Percentiles rank a stretch among this genome's conserved stretches.
phyloP scores from a whole-genome alignment of 1,139 yeast species.

The Pichia sp. region DNA sequence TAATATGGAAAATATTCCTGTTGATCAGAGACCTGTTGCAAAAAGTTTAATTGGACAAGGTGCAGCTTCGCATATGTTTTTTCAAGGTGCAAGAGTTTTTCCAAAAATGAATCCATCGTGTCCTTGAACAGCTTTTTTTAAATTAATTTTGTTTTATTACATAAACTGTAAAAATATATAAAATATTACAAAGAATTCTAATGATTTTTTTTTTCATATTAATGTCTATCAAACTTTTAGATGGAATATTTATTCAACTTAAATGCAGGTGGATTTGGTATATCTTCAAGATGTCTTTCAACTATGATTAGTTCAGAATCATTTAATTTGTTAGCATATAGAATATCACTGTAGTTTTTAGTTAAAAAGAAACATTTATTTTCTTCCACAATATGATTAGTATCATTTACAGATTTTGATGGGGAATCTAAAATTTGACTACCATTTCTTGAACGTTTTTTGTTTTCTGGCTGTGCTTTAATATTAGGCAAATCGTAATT shows the following conservation, averaged over 20 bases:
- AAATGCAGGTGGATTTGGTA: constrained; percentile 69
- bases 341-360: constrained; percentile 67
- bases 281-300: constrained; percentile 66
- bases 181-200: too few relatives aligned
- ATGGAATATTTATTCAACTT: constrained; percentile 61
- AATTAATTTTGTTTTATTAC: too few relatives aligned
- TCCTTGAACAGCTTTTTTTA: too few relatives aligned
- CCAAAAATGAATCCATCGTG: constrained; percentile 34
- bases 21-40: constrained; percentile 36
- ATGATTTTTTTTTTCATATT: too few relatives aligned
- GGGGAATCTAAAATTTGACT: constrained; percentile 39
- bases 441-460: constrained; percentile 65
- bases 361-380: constrained; percentile 64
- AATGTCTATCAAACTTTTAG: constrained; percentile 28
- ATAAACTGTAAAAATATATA: too few relatives aligned
- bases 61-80: constrained; percentile 62
- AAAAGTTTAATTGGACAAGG: constrained; percentile 62
- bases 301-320: constrained; percentile 59
- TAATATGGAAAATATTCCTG: constrained; percentile 31
- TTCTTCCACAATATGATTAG: constrained; percentile 10
- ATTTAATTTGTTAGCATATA: constrained; percentile 52
- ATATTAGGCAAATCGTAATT: constrained; percentile 26
- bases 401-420: constrained; percentile 14
- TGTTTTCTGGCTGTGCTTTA: constrained; percentile 24
- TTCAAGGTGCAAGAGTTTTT: constrained; percentile 59